phyloP scores from a whole-genome alignment of 495 filamentous ascomycete genomes.

The Talaromyces adpressus region DNA sequence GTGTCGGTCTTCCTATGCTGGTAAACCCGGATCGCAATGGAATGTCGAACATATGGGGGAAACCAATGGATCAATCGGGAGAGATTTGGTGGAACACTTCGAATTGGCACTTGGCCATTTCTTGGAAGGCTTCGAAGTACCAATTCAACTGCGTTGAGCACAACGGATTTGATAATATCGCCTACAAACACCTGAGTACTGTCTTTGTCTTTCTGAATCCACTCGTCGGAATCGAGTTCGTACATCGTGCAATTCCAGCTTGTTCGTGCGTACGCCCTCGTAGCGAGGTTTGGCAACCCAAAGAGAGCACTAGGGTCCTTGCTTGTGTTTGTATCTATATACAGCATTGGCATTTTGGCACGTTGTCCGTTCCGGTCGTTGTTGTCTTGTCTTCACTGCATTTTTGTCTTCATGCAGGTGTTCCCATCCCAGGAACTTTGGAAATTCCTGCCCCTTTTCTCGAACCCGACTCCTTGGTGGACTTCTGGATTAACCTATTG shows the following conservation, averaged over 20 bases:
- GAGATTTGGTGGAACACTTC: constrained; percentile 31
- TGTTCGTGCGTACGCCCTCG: constrained; percentile 18
- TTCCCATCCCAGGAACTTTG: constrained; percentile 33
- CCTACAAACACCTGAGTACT: constrained; percentile 31
- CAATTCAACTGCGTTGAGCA: constrained; percentile 26
- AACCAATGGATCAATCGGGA: constrained; percentile 18
- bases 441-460: constrained; percentile 37
- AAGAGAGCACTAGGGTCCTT: constrained; percentile 8
- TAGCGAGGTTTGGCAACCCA: constrained; percentile 39
- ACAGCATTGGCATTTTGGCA: constrained; percentile 20
- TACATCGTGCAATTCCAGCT: constrained; percentile 23
- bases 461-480: constrained; percentile 23
- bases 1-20: constrained; percentile 44
- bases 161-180: constrained; percentile 22
- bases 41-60: constrained; percentile 28
- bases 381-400: constrained; percentile 17
- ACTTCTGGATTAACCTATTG: constrained; percentile 22
- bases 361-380: constrained; percentile 25
- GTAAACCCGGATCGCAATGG: constrained; percentile 28
- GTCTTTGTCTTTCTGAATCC: constrained; percentile 24
- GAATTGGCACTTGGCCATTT: constrained; percentile 19
- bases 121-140: constrained; percentile 18
- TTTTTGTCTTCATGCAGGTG: constrained; percentile 34
- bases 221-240: constrained; percentile 44
- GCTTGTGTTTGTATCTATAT: background rate